Base-by-base conservation (phyloP, 805 yeast genomes). In the Zygotorulaspora danielsina region DNA sequence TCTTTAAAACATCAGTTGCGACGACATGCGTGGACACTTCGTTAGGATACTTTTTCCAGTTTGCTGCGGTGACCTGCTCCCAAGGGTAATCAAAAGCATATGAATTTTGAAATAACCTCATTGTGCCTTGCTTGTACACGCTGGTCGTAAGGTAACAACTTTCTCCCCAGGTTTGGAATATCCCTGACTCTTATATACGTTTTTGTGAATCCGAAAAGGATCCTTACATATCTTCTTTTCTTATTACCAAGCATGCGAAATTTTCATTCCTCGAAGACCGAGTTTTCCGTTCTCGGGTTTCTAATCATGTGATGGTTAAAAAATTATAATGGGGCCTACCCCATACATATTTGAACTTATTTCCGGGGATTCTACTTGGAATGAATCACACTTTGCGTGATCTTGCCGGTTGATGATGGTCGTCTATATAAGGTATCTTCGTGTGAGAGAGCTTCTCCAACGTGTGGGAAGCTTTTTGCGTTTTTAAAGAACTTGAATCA, bases 11-110 rank as follows among this genome's bases (percentile, higher is more conserved):
- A 59, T 90, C 98, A 13, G 93, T 97, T 1, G 93, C 93, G 19
- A 86, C 81, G 7, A 90, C 98, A 63, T 90, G 98, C 0, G 95
- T 76, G 6, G 96, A 80, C 42, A 81, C 71, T 52, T 88, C 95
- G 59, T 93, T 90, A n/a, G 98, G 98, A 64, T 90, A 90, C 53
- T 90, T 90, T 49, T 76, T 79, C 98, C 98, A 90, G 64, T 89
- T 88, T 36, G 97, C 97, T 1, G 95, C 88, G 0, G 96, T 83
- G 18, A 90, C 95, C 52, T 84, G 87, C 18, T 84, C 95, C 97
- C 97, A 90, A 0, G 94, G 77, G 57, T 93, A 89, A 39, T 78
- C 68, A 61, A 87, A 90, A 29, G 65, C 69, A 59, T 84, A 90
- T 13, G 71, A 63, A 27, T 84, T 74, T 29, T 76, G 77, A 59